Base-by-base conservation (phyloP, 306 rosid genomes). In the Argentina anserina region DNA sequence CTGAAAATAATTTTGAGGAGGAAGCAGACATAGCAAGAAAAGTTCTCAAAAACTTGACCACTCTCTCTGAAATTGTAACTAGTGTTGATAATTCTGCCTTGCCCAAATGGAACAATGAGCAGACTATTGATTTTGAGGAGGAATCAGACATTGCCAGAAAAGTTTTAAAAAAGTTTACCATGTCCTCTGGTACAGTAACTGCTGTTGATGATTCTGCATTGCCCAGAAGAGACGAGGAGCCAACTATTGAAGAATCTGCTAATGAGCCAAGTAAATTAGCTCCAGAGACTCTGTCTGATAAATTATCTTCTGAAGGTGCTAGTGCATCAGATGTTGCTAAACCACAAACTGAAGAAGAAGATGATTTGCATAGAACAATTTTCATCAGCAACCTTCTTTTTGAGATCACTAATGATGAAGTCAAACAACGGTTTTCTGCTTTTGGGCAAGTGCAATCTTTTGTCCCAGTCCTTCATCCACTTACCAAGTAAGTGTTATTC, bases 391-490 rank as follows among this genome's bases (percentile, higher is more conserved):
- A 94, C 78, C 90, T 94, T 82, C 97, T 95, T 21, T 94, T 94
- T 75, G 99, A 94, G 40, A 75, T 87, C 39, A 77, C 79, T 64
- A 83, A 77, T 7, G 96, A 86, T 74, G 99, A 94, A 80, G 91
- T 94, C 69, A 90, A 85, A 80, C 88, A 89, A 73, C 81, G 96
- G 18, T 94, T 94, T 83, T 85, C 96, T 77, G 84, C 84, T 78
- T 94, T 89, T 78, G 99, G 99, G 71, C 89, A 84, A 87, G 88
- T 89, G 43, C 89, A 87, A 71, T 89, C 87, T 79, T 94, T 94
- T 81, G 73, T 69, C 76, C 95, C 96, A 58, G 99, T 94, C 76
- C 91, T 88, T 74, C 95, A 94, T 83, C 93, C 62, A 74, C 87
- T 94, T 47, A 89, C 99, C 74, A 90, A 85, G 99, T 94, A 90